Conservation (phyloP, 106 monocot species). For the Xerophyta viscosa region DNA sequence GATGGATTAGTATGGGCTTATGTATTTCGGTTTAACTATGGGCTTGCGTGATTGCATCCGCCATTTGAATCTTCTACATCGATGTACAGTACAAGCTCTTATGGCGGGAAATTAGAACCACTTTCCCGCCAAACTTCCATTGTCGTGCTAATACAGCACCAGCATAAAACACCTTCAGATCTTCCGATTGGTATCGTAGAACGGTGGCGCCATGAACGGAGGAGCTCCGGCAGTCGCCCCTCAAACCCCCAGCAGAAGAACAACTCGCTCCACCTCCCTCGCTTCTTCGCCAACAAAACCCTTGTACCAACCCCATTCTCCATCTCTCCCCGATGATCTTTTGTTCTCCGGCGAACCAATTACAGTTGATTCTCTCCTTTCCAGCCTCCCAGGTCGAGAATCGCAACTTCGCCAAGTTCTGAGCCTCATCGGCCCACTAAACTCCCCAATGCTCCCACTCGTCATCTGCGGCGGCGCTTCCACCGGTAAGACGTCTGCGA, state of each 20-base stretch:
- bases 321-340: neutral
- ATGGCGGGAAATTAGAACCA: too few relatives aligned
- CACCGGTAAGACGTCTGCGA: slow-evolving; percentile 61
- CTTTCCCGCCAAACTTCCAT: too few relatives aligned
- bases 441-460: slow-evolving; percentile 61
- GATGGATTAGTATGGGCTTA: too few relatives aligned
- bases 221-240: neutral
- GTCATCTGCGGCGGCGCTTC: slow-evolving; percentile 69
- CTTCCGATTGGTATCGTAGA: too few relatives aligned
- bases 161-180: too few relatives aligned
- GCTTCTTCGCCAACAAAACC: neutral
- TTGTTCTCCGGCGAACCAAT: slow-evolving; percentile 1
- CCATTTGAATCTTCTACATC: too few relatives aligned
- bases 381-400: slow-evolving; percentile 17
- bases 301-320: neutral
- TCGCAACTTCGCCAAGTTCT: slow-evolving; percentile 17
- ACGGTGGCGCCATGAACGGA: neutral
- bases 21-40: too few relatives aligned
- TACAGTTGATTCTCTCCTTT: slow-evolving; percentile 1
- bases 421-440: slow-evolving; percentile 40
- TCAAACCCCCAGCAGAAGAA: too few relatives aligned
- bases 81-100: too few relatives aligned
- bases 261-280: neutral
- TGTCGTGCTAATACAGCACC: too few relatives aligned
- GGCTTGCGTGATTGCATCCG: too few relatives aligned